Evolutionary conservation across 2,329 filamentous ascomycete genomes (phyloP).

Genomic region (Emergomyces orientalis): DNA sequence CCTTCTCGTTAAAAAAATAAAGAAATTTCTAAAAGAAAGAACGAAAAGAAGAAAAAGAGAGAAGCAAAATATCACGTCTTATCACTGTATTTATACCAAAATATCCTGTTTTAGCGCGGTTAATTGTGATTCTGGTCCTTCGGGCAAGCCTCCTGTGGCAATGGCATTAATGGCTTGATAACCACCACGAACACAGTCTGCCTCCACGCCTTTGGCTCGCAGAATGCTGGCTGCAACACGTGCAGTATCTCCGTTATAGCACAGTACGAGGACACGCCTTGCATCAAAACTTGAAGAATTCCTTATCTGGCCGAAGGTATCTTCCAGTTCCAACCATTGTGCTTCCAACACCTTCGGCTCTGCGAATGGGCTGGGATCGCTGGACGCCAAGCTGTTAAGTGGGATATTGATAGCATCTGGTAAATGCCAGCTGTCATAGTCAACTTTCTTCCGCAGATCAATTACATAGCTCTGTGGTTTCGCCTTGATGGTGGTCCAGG

Average conservation of each 20-base stretch:
- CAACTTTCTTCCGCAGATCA: conserved; percentile 2
- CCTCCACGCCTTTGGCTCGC: conserved; percentile 41
- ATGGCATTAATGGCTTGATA: conserved; percentile 2
- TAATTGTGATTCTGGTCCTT: neutral
- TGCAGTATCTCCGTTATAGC: conserved; percentile 48
- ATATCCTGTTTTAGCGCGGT: neutral
- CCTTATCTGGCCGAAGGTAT: conserved; percentile 29
- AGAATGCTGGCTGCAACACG: conserved; percentile 47
- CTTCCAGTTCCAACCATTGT: conserved; percentile 43
- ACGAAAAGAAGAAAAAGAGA: too few relatives aligned
- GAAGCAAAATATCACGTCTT: too few relatives aligned
- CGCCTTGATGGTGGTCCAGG: conserved; percentile 2
- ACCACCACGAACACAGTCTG: conserved; percentile 41
- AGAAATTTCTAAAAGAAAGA: too few relatives aligned
- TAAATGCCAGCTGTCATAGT: conserved; percentile 30
- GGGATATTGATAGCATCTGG: conserved; percentile 40
- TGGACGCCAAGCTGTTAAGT: conserved; percentile 28
- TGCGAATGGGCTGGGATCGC: conserved; percentile 39
- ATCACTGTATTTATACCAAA: too few relatives aligned
- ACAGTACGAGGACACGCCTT: conserved; percentile 40
- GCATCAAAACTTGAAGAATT: conserved; percentile 17
- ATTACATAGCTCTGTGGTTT: conserved; percentile 1
- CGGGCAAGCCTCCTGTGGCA: neutral
- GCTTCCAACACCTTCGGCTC: conserved; percentile 36
- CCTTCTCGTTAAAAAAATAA: too few relatives aligned